phyloP scores from a whole-genome alignment of 768 basidiomycete genomes.

The Boletus edulis region DNA sequence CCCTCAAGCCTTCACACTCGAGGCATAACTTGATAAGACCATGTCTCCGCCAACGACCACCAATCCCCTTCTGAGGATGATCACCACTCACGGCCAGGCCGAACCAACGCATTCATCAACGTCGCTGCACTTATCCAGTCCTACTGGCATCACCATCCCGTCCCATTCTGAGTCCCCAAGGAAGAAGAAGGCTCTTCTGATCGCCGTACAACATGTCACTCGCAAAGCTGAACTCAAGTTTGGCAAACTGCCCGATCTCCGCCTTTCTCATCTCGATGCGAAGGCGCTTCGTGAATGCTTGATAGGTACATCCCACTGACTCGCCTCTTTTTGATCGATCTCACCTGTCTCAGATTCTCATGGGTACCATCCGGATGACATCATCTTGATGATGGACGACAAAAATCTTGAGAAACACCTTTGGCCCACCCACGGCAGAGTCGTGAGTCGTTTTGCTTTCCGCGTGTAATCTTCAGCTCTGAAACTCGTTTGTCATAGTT shows the following conservation, averaged over 20 bases:
- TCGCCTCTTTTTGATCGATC: not conserved
- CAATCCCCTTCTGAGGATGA: not conserved
- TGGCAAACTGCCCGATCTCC: slow-evolving; percentile 3
- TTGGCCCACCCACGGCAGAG: slow-evolving; percentile 43
- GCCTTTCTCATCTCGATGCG: slow-evolving; percentile 21
- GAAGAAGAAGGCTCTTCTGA: slow-evolving; percentile 20
- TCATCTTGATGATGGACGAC: slow-evolving; percentile 44
- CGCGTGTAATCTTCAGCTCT: not conserved
- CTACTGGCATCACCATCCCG: not conserved
- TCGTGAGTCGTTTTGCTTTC: slow-evolving; percentile 33
- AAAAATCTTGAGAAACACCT: slow-evolving; percentile 23
- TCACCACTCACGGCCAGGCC: not conserved
- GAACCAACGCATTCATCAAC: not conserved
- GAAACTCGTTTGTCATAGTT: slow-evolving; percentile 22
- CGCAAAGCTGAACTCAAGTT: not conserved
- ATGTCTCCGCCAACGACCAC: not conserved
- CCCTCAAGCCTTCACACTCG: not conserved
- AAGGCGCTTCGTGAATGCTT: slow-evolving; percentile 9
- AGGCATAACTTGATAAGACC: not conserved
- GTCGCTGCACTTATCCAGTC: too few relatives aligned
- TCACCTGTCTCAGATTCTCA: slow-evolving; percentile 30
- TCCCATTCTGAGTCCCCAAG: not conserved
- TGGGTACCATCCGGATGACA: slow-evolving; percentile 38
- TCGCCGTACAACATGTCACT: slow-evolving; percentile 13
- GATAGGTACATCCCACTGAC: slow-evolving; percentile 10